Conservation (phyloP, 257 asterid species). For the Mitragyna speciosa region DNA sequence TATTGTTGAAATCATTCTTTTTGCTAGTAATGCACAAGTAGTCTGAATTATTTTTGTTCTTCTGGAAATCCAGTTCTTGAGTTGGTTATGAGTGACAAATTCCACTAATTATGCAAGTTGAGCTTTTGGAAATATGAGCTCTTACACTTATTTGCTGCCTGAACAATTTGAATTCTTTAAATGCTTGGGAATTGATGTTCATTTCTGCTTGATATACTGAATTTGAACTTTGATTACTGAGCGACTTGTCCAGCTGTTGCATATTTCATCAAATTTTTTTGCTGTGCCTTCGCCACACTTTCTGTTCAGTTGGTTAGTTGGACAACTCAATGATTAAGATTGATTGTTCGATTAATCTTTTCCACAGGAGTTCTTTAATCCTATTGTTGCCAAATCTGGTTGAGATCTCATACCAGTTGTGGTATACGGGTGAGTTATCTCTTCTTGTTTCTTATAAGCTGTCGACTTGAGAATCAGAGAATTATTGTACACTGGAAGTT, state of each 20-base stretch:
- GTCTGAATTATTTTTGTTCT: not conserved
- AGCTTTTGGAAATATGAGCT: not conserved
- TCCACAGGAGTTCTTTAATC: conserved; percentile 94
- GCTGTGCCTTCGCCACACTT: not conserved
- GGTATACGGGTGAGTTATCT: conserved; percentile 88
- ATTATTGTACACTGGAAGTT: not conserved
- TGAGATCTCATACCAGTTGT: conserved; percentile 98
- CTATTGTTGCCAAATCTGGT: conserved; percentile 90
- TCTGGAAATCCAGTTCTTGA: not conserved
- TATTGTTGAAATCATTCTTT: not conserved
- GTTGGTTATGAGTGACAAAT: not conserved
- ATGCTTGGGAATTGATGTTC: not conserved
- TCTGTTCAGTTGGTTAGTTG: not conserved
- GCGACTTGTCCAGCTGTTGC: not conserved
- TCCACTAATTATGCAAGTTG: not conserved
- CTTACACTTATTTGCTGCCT: not conserved
- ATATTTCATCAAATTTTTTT: not conserved
- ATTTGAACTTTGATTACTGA: not conserved
- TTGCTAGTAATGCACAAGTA: not conserved
- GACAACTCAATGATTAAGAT: conserved; percentile 12
- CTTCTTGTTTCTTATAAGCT: conserved; percentile 15
- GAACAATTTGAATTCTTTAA: not conserved
- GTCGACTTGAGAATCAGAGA: not conserved
- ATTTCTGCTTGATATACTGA: not conserved
- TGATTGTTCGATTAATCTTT: conserved; percentile 12